Base-by-base conservation (phyloP, 768 basidiomycete species). In the Astraeus odoratus region DNA sequence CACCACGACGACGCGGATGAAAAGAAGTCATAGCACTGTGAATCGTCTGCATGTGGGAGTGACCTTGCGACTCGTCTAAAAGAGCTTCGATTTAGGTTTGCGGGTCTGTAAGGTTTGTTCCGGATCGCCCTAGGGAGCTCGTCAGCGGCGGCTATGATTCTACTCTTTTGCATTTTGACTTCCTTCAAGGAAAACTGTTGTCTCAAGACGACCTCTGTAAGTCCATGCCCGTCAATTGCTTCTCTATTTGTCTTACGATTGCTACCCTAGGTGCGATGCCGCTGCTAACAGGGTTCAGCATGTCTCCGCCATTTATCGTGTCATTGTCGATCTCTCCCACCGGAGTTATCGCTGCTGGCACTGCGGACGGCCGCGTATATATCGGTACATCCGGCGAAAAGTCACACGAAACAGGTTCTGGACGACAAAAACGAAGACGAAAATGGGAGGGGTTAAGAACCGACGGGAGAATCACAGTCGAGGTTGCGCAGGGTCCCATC, bases 61-160 rank as follows among this genome's bases (percentile, higher is more conserved):
- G 5, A 15, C 27, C 46, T 7, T 5, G 33, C n/a, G 23, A 22
- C 10, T 7, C 13, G 23, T 37, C 41, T 9, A 27, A 35, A 13
- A 20, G 25, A 22, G n/a, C 23, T 47, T 20, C 39, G 24, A 10
- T 46, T 47, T 54, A 90, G 87, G 76, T 91, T 10, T 86, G 83
- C 38, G 80, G 77, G 9, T 73, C 74, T 15, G 78, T 84, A 30
- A 76, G 69, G 48, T 90, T 87, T 58, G 77, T 91, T 47, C 81
- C 85, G 6, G 75, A 75, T 56, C 71, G 86, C 19, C 78, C 84
- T 3, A 72, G 69, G 34, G 89, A 91, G 59, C 56, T 88, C 10
- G 71, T 92, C 19, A 87, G 83, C 48, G 86, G 79, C 5, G 88
- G 88, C 2, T 90, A 84, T 54, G 89, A 92, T 52, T 75, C 71